phyloP scores from a whole-genome alignment of 805 yeast genomes.

The Sugiyamaella qingdaonensis region DNA sequence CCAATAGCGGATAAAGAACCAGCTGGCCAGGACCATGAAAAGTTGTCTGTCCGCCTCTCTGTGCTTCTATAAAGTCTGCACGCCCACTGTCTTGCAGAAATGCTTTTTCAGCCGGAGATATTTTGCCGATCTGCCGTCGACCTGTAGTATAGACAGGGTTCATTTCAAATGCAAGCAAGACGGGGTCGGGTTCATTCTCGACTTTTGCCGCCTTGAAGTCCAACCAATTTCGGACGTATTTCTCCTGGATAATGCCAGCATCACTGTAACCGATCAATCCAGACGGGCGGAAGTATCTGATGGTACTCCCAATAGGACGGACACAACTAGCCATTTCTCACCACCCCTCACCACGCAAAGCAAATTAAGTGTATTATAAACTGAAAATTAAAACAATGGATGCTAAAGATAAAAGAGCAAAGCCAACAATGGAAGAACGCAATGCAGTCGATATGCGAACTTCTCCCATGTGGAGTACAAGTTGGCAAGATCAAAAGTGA shows the following conservation, averaged over 20 bases:
- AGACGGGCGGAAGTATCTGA: slow-evolving; percentile 13
- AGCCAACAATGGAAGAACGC: too few species aligned
- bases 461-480: neutral
- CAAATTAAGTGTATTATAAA: too few species aligned
- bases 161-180: slow-evolving; percentile 78
- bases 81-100: slow-evolving; percentile 26
- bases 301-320: neutral
- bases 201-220: slow-evolving; percentile 1
- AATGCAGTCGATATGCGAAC: too few species aligned
- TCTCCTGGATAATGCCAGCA: slow-evolving; percentile 20
- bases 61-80: slow-evolving; percentile 68
- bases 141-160: slow-evolving; percentile 90
- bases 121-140: slow-evolving; percentile 61
- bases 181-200: slow-evolving; percentile 48
- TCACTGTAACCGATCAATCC: slow-evolving; percentile 21
- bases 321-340: neutral
- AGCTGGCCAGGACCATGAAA: slow-evolving; percentile 96
- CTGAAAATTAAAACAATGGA: too few species aligned
- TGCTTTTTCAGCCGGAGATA: slow-evolving; percentile 32
- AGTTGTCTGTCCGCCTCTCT: slow-evolving; percentile 93
- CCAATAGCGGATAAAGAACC: slow-evolving; percentile 76
- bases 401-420: too few species aligned
- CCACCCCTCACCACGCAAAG: too few species aligned
- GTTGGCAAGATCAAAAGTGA: neutral
- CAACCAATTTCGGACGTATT: slow-evolving; percentile 16